Percentiles rank a stretch among this genome's conserved stretches.
Conservation (phyloP, 768 basidiomycete species). For the Tephrocybe sp. region DNA sequence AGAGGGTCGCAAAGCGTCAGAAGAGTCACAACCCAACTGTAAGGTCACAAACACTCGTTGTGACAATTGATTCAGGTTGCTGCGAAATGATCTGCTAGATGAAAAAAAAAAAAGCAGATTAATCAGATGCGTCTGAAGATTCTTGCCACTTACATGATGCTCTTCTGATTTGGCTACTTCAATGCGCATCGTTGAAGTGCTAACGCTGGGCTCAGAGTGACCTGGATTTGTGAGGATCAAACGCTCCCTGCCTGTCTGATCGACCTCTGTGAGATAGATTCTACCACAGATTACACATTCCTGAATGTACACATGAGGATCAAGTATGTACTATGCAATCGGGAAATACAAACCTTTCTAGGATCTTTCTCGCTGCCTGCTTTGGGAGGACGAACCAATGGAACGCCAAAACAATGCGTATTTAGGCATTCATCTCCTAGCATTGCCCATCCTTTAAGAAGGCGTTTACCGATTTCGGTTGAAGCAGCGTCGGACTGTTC, state of each 20-base stretch:
- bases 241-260: constrained; percentile 46
- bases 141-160: constrained; percentile 7
- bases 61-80: neutral
- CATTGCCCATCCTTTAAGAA: constrained; percentile 87
- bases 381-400: constrained; percentile 79
- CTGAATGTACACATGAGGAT: constrained; percentile 31
- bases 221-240: constrained; percentile 29
- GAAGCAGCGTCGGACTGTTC: constrained; percentile 83
- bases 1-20: neutral
- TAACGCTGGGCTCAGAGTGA: neutral
- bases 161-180: neutral
- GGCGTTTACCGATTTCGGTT: constrained; percentile 70
- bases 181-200: neutral
- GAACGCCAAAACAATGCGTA: constrained; percentile 68
- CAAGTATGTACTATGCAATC: neutral
- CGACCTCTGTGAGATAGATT: constrained; percentile 53
- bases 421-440: constrained; percentile 84
- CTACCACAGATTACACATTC: constrained; percentile 77
- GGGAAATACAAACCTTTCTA: constrained; percentile 49
- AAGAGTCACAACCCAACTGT: neutral
- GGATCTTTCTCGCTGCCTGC: constrained; percentile 57
- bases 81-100: neutral
- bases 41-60: constrained; percentile 1
- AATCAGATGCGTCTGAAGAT: neutral
- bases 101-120: neutral